Conservation (phyloP, 257 asterid genomes). For the Misopates orontium region DNA sequence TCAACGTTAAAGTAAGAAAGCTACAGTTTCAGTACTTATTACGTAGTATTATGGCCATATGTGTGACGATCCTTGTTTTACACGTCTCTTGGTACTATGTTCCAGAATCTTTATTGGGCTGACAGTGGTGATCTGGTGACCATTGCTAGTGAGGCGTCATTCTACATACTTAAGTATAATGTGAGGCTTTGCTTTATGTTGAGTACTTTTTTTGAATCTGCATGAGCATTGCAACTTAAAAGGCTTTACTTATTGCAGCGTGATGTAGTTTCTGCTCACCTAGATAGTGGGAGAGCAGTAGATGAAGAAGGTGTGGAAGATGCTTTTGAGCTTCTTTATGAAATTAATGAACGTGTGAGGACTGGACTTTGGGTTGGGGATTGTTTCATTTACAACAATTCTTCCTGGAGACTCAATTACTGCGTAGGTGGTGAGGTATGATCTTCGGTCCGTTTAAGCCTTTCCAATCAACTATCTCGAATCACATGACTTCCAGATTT, state of each 20-base stretch:
- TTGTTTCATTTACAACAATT: slow-evolving; percentile 90
- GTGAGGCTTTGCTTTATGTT: slow-evolving; percentile 42
- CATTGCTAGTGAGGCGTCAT: slow-evolving; percentile 78
- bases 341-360: slow-evolving; percentile 90
- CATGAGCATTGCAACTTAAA: background rate
- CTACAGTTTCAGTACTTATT: slow-evolving; percentile 15
- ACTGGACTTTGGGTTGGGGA: slow-evolving; percentile 99
- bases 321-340: slow-evolving; percentile 95
- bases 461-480: background rate
- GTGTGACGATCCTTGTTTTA: slow-evolving; percentile 15
- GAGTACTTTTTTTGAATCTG: slow-evolving; percentile 19
- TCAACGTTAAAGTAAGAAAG: slow-evolving; percentile 76
- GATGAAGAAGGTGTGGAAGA: slow-evolving; percentile 98
- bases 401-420: slow-evolving; percentile 97
- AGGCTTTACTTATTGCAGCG: slow-evolving; percentile 57
- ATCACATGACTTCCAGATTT: slow-evolving; percentile 18
- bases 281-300: slow-evolving; percentile 82
- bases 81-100: slow-evolving; percentile 25
- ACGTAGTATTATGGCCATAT: slow-evolving; percentile 20
- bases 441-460: slow-evolving; percentile 4
- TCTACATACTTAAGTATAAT: slow-evolving; percentile 77
- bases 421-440: slow-evolving; percentile 99
- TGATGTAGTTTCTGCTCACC: slow-evolving; percentile 88
- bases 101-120: slow-evolving; percentile 95
- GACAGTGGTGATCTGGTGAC: slow-evolving; percentile 89